Evolutionary conservation across 805 yeast genomes (phyloP), one percentile per base, ranked within the genome.

Genomic region (Starmerella tilneyi): DNA sequence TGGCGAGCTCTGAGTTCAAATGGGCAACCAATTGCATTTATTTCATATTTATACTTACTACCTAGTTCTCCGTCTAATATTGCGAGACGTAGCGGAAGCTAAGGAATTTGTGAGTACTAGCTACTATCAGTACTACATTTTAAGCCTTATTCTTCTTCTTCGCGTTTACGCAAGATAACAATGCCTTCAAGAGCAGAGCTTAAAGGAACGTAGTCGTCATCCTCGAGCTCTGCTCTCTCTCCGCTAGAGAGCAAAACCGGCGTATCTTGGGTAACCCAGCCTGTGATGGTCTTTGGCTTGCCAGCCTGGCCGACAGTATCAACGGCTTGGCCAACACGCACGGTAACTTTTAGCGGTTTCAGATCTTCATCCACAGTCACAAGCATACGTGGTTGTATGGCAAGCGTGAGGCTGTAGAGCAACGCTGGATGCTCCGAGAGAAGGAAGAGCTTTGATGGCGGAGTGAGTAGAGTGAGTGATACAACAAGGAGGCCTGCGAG

Each of bases 301-400:
- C 99, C 99, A 0, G 97, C 99, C 64, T 89, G 97, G 27, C 98
- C 99, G 51, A 92, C 97, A 31, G 88, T 85, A 62, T 92, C 98
- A 23, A 92, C 97, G 6, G 98, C 97, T 67, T 89, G 96, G 51
- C 99, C 99, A 24, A 92, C 97, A 61, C 99, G 76, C 9, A 92
- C 98, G 55, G 85, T 89, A 9, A 92, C 97, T 70, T 89, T 89
- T 51, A 92, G 68, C 29, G 96, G 96, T 55, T 86, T 78, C 63
- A 89, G 75, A 23, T 81, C 78, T 62, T 88, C 96, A 63, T 89
- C 94, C 37, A 92, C 84, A 0, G 99, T 89, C 29, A 92, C 73
- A 54, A 92, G 75, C 79, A 83, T 85, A 58, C 96, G 78, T 45
- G 99, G 97, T 59, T 84, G 84, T 48, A 88, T 77, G 17, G 95